Evolutionary conservation across 495 filamentous ascomycete species (phyloP).

Genomic region (Annulohypoxylon bovei): DNA sequence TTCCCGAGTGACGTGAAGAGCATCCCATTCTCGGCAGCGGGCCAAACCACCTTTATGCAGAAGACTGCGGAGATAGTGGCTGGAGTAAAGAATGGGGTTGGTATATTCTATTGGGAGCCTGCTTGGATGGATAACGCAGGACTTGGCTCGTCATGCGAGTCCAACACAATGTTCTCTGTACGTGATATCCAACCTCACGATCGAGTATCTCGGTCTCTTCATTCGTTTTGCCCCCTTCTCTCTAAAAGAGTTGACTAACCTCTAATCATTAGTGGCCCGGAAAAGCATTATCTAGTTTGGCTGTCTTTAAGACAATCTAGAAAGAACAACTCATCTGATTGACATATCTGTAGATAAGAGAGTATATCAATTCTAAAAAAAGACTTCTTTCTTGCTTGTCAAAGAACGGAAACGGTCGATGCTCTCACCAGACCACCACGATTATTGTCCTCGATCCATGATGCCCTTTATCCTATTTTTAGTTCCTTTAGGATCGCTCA

Average conservation of each 20-base stretch:
- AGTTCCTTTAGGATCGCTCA: conserved; percentile 15
- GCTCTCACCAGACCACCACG: neutral
- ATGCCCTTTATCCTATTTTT: conserved; percentile 24
- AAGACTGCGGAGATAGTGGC: conserved; percentile 64
- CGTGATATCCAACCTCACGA: conserved; percentile 2
- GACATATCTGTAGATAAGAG: neutral
- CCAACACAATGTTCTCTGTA: conserved; percentile 59
- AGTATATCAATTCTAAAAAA: neutral
- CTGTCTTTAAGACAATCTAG: conserved; percentile 42
- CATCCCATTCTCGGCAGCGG: conserved; percentile 69
- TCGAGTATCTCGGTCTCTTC: neutral
- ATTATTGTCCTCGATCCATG: conserved; percentile 19
- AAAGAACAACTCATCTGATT: neutral
- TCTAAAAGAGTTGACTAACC: conserved; percentile 7
- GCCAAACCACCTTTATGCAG: conserved; percentile 67
- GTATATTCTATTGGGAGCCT: conserved; percentile 78
- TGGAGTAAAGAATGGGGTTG: conserved; percentile 59
- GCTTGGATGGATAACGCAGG: conserved; percentile 72
- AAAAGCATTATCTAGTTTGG: conserved; percentile 41
- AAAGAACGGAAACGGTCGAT: conserved; percentile 20
- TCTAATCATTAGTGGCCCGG: conserved; percentile 33
- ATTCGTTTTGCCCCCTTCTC: neutral
- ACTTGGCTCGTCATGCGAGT: conserved; percentile 63
- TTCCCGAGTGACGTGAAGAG: conserved; percentile 67
- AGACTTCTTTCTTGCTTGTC: neutral